These are phyloP conservation scores for Leccinum solheimii DNA, from an alignment of 1,284 basidiomycete species.

Conservation along the genomic window DNA sequence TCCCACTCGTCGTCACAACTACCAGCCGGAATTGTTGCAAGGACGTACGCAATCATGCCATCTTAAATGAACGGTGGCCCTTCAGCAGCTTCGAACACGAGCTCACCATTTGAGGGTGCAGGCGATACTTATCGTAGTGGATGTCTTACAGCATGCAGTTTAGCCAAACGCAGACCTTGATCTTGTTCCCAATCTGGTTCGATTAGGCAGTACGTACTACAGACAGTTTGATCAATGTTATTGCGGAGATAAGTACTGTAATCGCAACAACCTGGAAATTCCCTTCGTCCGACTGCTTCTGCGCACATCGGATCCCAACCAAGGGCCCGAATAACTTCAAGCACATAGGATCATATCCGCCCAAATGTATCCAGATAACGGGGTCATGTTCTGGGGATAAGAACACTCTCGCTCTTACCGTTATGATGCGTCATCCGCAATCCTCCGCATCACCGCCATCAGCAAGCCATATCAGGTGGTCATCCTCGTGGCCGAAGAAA, in stretches of 20 bases:
- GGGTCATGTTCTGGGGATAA: not conserved
- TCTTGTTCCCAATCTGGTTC: no score
- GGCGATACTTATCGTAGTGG: no score
- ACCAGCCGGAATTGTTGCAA: not conserved
- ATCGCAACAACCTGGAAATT: not conserved
- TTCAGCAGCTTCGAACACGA: not conserved
- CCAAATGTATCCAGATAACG: not conserved
- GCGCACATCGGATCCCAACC: not conserved
- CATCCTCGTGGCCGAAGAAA: not conserved
- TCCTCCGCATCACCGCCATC: slow-evolving; percentile 1
- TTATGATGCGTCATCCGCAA: not conserved
- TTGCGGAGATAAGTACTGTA: not conserved
- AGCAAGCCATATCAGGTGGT: not conserved
- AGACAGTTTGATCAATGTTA: no score
- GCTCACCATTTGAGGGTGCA: not conserved
- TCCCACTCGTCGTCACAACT: not conserved
- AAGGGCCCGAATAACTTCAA: not conserved
- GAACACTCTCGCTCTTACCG: not conserved
- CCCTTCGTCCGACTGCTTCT: not conserved
- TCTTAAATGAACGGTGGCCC: not conserved
- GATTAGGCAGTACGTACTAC: no score
- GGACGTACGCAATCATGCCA: not conserved
- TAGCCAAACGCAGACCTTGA: no score
- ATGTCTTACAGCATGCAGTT: no score
- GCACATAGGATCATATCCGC: not conserved